Base-by-base conservation (phyloP, 2,329 filamentous ascomycete species). In the Cladosporium sphaerospermum region DNA sequence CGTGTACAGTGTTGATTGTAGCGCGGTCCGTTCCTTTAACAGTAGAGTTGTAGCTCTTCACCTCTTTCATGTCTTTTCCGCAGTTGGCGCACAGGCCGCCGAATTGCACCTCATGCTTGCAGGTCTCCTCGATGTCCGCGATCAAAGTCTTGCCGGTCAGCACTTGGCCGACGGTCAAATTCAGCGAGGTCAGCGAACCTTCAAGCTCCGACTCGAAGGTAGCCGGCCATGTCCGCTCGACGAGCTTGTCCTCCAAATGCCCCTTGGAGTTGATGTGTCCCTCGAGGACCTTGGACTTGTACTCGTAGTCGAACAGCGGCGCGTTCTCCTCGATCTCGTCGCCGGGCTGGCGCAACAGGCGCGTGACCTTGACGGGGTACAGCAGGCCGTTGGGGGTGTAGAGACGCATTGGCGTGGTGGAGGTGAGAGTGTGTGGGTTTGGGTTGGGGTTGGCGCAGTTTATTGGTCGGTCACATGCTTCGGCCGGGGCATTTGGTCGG, bases 1-100 rank as follows among this genome's bases (percentile, higher is more conserved):
- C 48, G 72, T 99, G 93, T 28, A 88, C 86, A 83, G 96, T 95
- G 72, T 92, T 92, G 69, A 99, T 92, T 55, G 87, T 89, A 48
- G 93, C 93, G 61, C 92, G 89, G 58, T 87, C 83, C 2, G 88
- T 86, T 68, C 95, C 89, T 61, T 82, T 81, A 45, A 83, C 76
- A 58, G 91, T 85, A 55, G 84, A 89, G 52, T 89, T 89, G 80
- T 89, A 96, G 69, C 84, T 87, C 39, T 56, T 55, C 62, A 85
- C 81, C 64, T 89, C 84, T 52, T 89, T 96, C 90, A 99, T 96
- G 72, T 97, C 91, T 71, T 92, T 89, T 58, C 93, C 93, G 71
- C 93, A 99, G 57, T 91, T 81, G 55, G 84, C 89, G 73, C 93
- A 99, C 60, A 99, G 80, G 42, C 91, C 91, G 53, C 87, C 86